A percentile compares a stretch with the other conserved stretches of the same genome.
Conservation (phyloP, 805 yeast genomes). For the Candida chauliodis region DNA sequence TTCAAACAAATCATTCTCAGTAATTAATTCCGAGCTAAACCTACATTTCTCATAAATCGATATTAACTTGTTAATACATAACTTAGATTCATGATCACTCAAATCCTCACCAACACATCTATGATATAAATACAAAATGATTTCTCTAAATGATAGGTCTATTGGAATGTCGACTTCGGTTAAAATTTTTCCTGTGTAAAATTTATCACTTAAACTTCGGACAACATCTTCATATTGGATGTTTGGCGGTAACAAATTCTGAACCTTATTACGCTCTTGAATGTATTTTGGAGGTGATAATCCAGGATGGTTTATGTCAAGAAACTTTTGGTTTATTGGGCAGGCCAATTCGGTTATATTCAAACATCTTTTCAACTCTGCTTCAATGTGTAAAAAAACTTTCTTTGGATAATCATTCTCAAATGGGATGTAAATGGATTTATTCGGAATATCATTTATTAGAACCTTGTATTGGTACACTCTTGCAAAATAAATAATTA, state of each 20-base stretch:
- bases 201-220: conserved; percentile 56
- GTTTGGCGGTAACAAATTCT: conserved; percentile 23
- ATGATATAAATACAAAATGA: conserved; percentile 30
- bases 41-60: conserved; percentile 63
- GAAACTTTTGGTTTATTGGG: conserved; percentile 25
- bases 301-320: conserved; percentile 35
- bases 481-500: conserved; percentile 56
- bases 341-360: conserved; percentile 33
- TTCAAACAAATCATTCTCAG: conserved; percentile 54
- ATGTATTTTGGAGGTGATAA: conserved; percentile 40
- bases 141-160: conserved; percentile 41
- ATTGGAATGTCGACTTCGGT: conserved; percentile 33
- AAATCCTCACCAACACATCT: conserved; percentile 11
- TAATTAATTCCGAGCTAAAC: conserved; percentile 60
- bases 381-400: conserved; percentile 22
- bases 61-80: conserved; percentile 23
- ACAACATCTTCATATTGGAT: conserved; percentile 51
- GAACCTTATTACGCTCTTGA: conserved; percentile 27
- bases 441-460: conserved; percentile 73
- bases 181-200: conserved; percentile 44
- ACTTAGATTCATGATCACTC: conserved; percentile 10
- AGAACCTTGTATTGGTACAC: conserved; percentile 54
- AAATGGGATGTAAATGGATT: conserved; percentile 59
- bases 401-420: conserved; percentile 45
- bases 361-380: conserved; percentile 23